A percentile compares a stretch with the other conserved stretches of the same genome.
Evolutionary conservation across 106 monocot genomes (phyloP).

Genomic region (Vanilla planifolia): DNA sequence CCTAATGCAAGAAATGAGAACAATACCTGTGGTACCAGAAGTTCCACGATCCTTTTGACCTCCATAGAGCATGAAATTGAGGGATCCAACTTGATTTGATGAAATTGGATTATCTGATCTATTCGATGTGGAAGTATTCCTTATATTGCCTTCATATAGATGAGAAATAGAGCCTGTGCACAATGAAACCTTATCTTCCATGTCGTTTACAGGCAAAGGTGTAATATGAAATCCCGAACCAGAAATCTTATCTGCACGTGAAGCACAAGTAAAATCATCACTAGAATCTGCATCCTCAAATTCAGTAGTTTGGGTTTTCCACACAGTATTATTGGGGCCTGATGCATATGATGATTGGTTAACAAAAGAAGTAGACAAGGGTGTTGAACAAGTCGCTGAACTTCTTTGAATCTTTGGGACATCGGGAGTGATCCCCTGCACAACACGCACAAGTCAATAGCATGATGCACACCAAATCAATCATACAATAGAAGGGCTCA

Average conservation of each 20-base stretch:
- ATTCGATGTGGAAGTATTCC: conserved; percentile 3
- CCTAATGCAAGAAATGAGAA: not conserved
- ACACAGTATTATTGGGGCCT: conserved; percentile 15
- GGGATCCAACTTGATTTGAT: conserved; percentile 6
- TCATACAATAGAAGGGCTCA: too few relatives aligned
- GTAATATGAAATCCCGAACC: not conserved
- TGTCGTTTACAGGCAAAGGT: conserved; percentile 8
- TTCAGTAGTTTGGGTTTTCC: conserved; percentile 29
- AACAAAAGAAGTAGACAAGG: not conserved
- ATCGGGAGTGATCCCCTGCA: conserved; percentile 10
- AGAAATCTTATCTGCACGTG: conserved; percentile 13
- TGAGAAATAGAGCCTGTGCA: not conserved
- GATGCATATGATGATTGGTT: conserved; percentile 28
- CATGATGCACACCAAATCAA: not conserved
- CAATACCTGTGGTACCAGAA: conserved; percentile 16
- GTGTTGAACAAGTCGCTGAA: not conserved
- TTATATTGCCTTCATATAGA: not conserved
- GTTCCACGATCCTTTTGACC: conserved; percentile 10
- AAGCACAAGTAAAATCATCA: conserved; percentile 11
- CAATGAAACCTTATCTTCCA: not conserved
- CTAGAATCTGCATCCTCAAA: conserved; percentile 38
- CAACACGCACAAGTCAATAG: not conserved
- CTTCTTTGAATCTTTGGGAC: conserved; percentile 3
- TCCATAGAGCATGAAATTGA: not conserved
- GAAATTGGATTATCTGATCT: conserved; percentile 12